These are phyloP conservation scores for Phytophthora pistaciae DNA, from an alignment of 352 stramenopile genomes.

Conservation along the genomic window DNA sequence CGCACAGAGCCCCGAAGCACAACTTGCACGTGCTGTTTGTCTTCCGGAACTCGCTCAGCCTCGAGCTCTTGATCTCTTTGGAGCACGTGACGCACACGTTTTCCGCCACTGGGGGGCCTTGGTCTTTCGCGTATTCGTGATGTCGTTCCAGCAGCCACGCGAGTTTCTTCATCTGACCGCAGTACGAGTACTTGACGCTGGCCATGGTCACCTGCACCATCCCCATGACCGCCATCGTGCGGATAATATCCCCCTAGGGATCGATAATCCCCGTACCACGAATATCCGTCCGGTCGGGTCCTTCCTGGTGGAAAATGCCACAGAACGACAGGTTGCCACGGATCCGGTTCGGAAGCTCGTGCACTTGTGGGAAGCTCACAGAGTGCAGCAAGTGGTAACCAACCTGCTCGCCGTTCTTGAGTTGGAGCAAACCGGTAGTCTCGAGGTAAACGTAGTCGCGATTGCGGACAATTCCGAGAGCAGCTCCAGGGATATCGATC, in stretches of 20 bases:
- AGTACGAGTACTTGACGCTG: conserved; percentile 16
- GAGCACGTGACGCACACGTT: conserved; percentile 7
- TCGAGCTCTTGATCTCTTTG: background rate
- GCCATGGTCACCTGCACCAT: conserved; percentile 10
- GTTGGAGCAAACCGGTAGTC: conserved; percentile 9
- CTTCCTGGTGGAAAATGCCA: conserved; percentile 34
- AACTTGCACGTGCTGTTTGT: conserved; percentile 20
- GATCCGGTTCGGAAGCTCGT: conserved; percentile 25
- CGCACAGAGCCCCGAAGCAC: conserved; percentile 20
- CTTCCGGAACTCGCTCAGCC: conserved; percentile 8
- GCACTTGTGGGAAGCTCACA: conserved; percentile 26
- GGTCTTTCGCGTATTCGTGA: background rate
- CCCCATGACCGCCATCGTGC: conserved; percentile 8
- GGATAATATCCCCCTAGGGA: conserved; percentile 26
- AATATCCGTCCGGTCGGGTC: conserved; percentile 5
- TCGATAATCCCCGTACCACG: conserved; percentile 20
- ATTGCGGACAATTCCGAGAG: conserved; percentile 20
- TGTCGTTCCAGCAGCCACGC: background rate
- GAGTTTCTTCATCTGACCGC: conserved; percentile 1
- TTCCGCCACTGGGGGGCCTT: background rate
- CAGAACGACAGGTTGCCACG: conserved; percentile 53
- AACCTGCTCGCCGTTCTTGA: conserved; percentile 23
- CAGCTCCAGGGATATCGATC: conserved; percentile 15
- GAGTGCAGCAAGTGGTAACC: conserved; percentile 32
- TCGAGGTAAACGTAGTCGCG: conserved; percentile 33